A percentile compares a stretch with the other conserved stretches of the same genome.
These are phyloP conservation scores for Suillus ampliporus DNA, from an alignment of 768 basidiomycete species.

Conservation along the genomic window DNA sequence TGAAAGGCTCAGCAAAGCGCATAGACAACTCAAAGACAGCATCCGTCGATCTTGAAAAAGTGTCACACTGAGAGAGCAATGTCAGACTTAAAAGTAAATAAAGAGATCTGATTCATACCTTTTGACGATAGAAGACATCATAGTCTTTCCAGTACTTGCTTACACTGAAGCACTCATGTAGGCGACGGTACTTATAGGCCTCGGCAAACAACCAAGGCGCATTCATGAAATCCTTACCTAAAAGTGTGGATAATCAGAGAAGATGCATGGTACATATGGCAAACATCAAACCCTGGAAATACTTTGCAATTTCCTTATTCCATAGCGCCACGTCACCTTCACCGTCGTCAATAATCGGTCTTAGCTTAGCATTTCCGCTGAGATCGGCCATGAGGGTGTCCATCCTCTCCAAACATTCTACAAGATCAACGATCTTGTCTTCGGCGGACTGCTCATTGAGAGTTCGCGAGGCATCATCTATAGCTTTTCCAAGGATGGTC, in stretches of 20 bases:
- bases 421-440: slow-evolving; percentile 84
- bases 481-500: slow-evolving; percentile 94
- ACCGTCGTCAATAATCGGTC: slow-evolving; percentile 88
- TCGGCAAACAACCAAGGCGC: slow-evolving; percentile 97
- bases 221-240: slow-evolving; percentile 92
- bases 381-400: slow-evolving; percentile 87
- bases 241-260: slow-evolving; percentile 1
- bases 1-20: slow-evolving; percentile 88
- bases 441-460: slow-evolving; percentile 86
- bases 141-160: slow-evolving; percentile 91
- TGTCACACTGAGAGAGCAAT: slow-evolving; percentile 70
- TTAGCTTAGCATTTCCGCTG: slow-evolving; percentile 79
- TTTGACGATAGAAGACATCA: slow-evolving; percentile 95
- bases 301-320: slow-evolving; percentile 98
- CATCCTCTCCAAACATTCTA: slow-evolving; percentile 88
- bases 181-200: slow-evolving; percentile 90
- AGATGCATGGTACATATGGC: background rate
- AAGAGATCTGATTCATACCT: slow-evolving; percentile 47
- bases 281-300: slow-evolving; percentile 69
- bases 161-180: slow-evolving; percentile 92
- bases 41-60: slow-evolving; percentile 89
- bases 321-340: slow-evolving; percentile 93
- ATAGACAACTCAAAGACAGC: slow-evolving; percentile 94
- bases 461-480: slow-evolving; percentile 88
- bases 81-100: slow-evolving; percentile 12